Base-by-base conservation (phyloP, 1,139 yeast genomes). In the Entelexis sorbosivorans region DNA sequence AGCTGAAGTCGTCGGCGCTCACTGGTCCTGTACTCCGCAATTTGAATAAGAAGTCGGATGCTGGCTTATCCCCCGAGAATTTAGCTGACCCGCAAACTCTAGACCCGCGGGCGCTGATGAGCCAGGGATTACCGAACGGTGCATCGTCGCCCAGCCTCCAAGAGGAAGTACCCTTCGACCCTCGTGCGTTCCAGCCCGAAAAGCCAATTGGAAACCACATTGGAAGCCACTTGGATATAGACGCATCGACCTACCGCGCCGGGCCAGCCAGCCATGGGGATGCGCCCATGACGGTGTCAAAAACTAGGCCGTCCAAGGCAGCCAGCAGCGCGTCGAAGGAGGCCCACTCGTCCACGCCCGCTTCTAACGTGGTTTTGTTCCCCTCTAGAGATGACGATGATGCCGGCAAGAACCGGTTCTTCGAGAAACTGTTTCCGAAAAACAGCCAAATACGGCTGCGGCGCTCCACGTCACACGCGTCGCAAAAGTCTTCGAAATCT, bases 141-240 rank as follows among this genome's bases (percentile, higher is more conserved):
- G 39, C 47, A 24, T 29, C 17, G n/a, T 57, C 60, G 10, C 61
- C 61, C 0, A 36, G 47, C 13, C 47, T 58, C 7, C 60, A 52
- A 7, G 50, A 47, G n/a, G 61, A 59, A 24, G 53, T 58, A 6
- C 61, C 61, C 4, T 59, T 59, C 48, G 56, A 59, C 33, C 58
- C 61, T 5, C 28, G 34, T n/a, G 52, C 57, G 2, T 51, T 51
- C 35, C 38, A 52, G 19, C 52, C 56, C 2, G 52, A 53, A 17
- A n/a, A 34, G 16, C 39, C 49, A 11, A 52, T 51, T 19, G 53
- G 53, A 4, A 46, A 26, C 14, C 56, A 53, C 29, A 53, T 53
- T 40, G 56, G 56, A 22, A 53, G 56, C 47, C 56, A 53, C 31
- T 29, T 53, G 31, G 56, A 53, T 20, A 31, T 53, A 32, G 56